phyloP scores from a whole-genome alignment of 1,139 yeast species.

The Saccharomycopsis crataegensis region DNA sequence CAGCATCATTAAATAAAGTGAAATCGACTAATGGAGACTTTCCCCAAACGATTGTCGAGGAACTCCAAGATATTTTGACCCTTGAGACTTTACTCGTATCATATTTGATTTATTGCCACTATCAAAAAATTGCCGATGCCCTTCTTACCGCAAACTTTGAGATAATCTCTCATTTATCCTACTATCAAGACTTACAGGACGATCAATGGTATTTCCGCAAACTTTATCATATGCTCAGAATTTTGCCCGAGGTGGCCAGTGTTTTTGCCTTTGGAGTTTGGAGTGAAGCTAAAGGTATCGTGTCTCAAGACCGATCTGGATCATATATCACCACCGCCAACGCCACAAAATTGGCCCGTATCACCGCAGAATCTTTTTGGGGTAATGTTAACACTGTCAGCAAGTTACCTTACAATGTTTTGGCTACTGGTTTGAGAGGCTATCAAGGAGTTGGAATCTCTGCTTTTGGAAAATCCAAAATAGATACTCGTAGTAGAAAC shows the following conservation, averaged over 20 bases:
- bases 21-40: background rate
- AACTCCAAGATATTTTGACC: conserved; percentile 23
- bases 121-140: conserved; percentile 22
- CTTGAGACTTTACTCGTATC: conserved; percentile 26
- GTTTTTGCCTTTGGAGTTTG: conserved; percentile 21
- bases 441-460: conserved; percentile 4
- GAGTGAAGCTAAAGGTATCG: conserved; percentile 19
- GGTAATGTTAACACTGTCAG: conserved; percentile 3
- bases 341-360: background rate
- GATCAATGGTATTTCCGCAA: conserved; percentile 11
- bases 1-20: background rate
- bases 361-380: background rate
- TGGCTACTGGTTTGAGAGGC: conserved; percentile 6
- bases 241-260: conserved; percentile 28
- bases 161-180: conserved; percentile 28
- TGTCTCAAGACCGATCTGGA: conserved; percentile 2
- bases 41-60: conserved; percentile 14
- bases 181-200: conserved; percentile 27
- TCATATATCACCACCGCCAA: conserved; percentile 7
- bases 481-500: background rate
- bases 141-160: conserved; percentile 27
- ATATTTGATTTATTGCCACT: conserved; percentile 26
- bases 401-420: conserved; percentile 11
- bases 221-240: conserved; percentile 26
- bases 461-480: background rate